Conservation (phyloP, 768 basidiomycete species). For the Leccinum uliginosum region DNA sequence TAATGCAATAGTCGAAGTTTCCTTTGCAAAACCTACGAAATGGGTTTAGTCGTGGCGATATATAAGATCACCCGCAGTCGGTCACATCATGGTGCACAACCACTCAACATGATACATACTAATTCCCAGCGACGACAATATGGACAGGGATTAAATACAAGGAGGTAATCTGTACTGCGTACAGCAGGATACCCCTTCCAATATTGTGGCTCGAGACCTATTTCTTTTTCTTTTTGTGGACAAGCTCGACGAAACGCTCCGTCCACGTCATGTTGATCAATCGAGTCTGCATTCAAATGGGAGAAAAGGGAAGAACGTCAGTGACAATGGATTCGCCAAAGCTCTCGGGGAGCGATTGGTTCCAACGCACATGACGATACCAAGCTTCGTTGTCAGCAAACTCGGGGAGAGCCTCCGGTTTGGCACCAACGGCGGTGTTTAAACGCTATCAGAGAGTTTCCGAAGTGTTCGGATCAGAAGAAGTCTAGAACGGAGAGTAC, state of each 20-base stretch:
- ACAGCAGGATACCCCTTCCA: background rate
- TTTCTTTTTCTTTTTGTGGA: conserved; percentile 6
- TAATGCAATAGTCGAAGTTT: too few species aligned
- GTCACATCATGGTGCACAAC: too few species aligned
- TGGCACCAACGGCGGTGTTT: conserved; percentile 23
- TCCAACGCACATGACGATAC: conserved; percentile 29
- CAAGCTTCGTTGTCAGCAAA: conserved; percentile 33
- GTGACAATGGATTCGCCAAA: background rate
- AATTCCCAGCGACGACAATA: too few species aligned
- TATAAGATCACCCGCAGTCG: too few species aligned
- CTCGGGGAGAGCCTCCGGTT: conserved; percentile 27
- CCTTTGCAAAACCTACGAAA: too few species aligned
- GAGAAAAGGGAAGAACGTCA: background rate
- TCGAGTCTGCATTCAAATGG: conserved; percentile 8
- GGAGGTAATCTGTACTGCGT: background rate
- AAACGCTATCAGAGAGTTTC: conserved; percentile 28
- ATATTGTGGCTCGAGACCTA: background rate
- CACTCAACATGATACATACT: too few species aligned
- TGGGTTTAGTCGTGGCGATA: too few species aligned
- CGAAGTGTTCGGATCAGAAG: background rate
- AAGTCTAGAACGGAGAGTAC: background rate
- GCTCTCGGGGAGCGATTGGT: too few species aligned
- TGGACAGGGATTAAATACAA: too few species aligned
- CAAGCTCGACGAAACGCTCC: conserved; percentile 26
- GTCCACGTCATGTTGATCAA: conserved; percentile 21